Percentiles rank a stretch among this genome's conserved stretches.
phyloP scores from a whole-genome alignment of 208 protist species.

The Leishmania tarentolae region DNA sequence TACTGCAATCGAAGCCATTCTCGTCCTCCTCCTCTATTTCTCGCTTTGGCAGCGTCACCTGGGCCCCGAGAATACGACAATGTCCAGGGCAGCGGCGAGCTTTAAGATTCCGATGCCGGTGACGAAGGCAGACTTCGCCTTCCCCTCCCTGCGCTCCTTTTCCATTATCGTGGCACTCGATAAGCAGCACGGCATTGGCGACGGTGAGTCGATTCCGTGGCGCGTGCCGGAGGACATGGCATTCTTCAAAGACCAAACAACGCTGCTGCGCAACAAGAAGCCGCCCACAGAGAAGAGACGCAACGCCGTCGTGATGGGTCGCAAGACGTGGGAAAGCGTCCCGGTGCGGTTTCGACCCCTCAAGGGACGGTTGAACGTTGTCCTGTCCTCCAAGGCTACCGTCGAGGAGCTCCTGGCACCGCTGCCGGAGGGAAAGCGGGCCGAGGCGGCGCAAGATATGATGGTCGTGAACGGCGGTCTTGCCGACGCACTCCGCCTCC shows the following conservation, averaged over 20 bases:
- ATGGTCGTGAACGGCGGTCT: constrained; percentile 67
- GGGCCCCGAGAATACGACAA: not conserved
- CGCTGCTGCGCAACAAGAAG: constrained; percentile 73
- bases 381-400: constrained; percentile 67
- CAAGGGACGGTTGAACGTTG: constrained; percentile 90
- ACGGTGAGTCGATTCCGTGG: constrained; percentile 85
- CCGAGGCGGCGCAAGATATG: constrained; percentile 40
- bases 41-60: not conserved
- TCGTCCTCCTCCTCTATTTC: not conserved
- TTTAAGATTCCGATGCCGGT: constrained; percentile 80
- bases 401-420: constrained; percentile 40
- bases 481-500: constrained; percentile 46
- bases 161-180: constrained; percentile 79
- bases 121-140: constrained; percentile 49
- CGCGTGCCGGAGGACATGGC: constrained; percentile 86
- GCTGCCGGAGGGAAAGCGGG: constrained; percentile 56
- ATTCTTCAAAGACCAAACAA: constrained; percentile 86
- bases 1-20: not conserved
- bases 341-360: constrained; percentile 91
- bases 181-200: constrained; percentile 76
- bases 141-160: constrained; percentile 66
- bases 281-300: constrained; percentile 40
- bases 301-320: constrained; percentile 97
- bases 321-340: constrained; percentile 97
- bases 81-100: constrained; percentile 19